A percentile compares a stretch with the other conserved stretches of the same genome.
These are phyloP conservation scores for Furcasterigmium furcatum DNA, from an alignment of 2,329 filamentous ascomycete species.

Conservation along the genomic window DNA sequence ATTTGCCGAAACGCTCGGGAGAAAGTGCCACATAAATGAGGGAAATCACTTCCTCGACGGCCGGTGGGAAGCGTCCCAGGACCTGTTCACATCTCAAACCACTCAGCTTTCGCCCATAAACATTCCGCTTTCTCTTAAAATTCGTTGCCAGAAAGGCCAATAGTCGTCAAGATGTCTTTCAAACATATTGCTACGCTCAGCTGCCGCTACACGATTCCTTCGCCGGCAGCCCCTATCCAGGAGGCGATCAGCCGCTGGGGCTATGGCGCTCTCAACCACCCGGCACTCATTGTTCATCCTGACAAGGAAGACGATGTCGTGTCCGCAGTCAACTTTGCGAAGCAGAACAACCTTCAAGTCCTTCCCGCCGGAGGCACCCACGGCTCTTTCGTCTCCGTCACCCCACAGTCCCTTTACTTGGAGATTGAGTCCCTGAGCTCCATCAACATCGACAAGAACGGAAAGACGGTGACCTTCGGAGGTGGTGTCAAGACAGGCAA, in stretches of 20 bases:
- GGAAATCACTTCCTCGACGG: no score
- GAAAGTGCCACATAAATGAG: no score
- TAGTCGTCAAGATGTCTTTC: neutral
- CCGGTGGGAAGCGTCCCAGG: no score
- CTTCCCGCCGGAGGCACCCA: constrained; percentile 24
- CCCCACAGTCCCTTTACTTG: constrained; percentile 23
- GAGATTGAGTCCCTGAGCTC: constrained; percentile 25
- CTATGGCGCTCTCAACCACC: constrained; percentile 16
- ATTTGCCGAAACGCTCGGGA: no score
- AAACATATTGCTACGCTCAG: neutral
- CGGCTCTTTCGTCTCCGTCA: constrained; percentile 24
- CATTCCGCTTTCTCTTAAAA: no score
- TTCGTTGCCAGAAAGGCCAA: no score
- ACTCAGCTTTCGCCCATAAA: no score
- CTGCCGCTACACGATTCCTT: neutral
- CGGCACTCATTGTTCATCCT: constrained; percentile 23
- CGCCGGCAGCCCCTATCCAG: neutral
- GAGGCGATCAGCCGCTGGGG: constrained; percentile 25
- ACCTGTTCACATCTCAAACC: no score
- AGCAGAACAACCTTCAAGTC: constrained; percentile 20
- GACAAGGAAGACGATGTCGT: constrained; percentile 22
- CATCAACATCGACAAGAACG: constrained; percentile 20
- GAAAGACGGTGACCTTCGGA: constrained; percentile 20
- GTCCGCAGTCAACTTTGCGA: constrained; percentile 19
- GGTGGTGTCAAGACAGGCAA: constrained; percentile 24